Percentiles rank a stretch among this genome's conserved stretches.
These are phyloP conservation scores for Juncus effusus DNA, from an alignment of 176 grass and related monocot species.

Conservation along the genomic window DNA sequence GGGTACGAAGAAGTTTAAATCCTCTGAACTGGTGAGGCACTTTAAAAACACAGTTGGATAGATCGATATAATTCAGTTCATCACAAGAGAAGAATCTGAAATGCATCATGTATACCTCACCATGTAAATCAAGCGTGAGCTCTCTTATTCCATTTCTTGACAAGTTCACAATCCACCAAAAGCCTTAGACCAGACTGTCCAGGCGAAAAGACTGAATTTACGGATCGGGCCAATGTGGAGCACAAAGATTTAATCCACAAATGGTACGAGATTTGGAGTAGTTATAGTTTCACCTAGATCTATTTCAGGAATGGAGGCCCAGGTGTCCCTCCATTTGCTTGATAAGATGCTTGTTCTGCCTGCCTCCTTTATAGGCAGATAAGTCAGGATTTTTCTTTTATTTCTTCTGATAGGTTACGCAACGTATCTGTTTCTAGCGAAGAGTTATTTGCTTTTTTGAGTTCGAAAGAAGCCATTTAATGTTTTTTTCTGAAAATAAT, in stretches of 20 bases:
- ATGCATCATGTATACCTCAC: not conserved
- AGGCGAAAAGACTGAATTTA: constrained; percentile 1
- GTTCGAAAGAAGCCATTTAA: too few relatives aligned
- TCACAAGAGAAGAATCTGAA: constrained; percentile 6
- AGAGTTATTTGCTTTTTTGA: too few relatives aligned
- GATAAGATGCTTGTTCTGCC: constrained; percentile 19
- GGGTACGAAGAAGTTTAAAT: constrained; percentile 5
- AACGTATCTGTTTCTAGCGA: too few relatives aligned
- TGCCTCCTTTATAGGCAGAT: constrained; percentile 10
- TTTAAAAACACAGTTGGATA: not conserved
- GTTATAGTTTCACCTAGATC: not conserved
- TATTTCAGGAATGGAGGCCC: constrained; percentile 13
- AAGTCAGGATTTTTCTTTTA: constrained; percentile 17
- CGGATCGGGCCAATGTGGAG: not conserved
- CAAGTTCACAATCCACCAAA: constrained; percentile 7
- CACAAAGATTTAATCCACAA: constrained; percentile 5
- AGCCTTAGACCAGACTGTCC: not conserved
- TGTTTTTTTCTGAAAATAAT: too few relatives aligned
- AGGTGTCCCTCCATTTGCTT: constrained; percentile 6
- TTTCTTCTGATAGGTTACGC: not conserved
- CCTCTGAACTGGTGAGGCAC: not conserved
- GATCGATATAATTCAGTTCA: not conserved
- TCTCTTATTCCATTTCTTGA: constrained; percentile 17
- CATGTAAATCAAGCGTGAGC: constrained; percentile 3
- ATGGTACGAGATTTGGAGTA: not conserved